A percentile compares a stretch with the other conserved stretches of the same genome.
Evolutionary conservation across 257 asterid species (phyloP).

Genomic region (Gentiana macrophylla): DNA sequence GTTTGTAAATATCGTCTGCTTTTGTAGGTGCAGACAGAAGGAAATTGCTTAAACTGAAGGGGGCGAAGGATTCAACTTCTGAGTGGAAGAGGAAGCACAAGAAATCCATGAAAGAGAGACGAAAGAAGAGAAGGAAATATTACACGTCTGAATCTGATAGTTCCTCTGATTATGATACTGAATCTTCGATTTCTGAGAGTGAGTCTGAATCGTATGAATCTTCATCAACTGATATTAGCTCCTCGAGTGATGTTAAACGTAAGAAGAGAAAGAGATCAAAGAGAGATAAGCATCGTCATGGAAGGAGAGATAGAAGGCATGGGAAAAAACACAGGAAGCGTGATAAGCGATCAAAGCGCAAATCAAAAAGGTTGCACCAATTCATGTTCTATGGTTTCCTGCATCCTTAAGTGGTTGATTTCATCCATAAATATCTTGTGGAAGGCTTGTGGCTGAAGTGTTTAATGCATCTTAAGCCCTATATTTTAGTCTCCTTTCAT

Average conservation of each 20-base stretch:
- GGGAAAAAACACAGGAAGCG: conserved; percentile 74
- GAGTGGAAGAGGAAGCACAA: conserved; percentile 70
- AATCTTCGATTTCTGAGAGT: conserved; percentile 77
- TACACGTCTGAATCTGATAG: conserved; percentile 83
- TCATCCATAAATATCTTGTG: neutral
- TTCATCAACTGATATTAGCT: conserved; percentile 73
- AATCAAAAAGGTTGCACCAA: conserved; percentile 50
- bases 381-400: neutral
- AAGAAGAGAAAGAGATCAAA: conserved; percentile 82
- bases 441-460: neutral
- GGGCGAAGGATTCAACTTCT: conserved; percentile 20
- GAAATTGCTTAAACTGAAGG: conserved; percentile 29
- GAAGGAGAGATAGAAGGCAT: conserved; percentile 61
- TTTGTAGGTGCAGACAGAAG: conserved; percentile 37
- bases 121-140: conserved; percentile 64
- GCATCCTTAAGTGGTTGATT: neutral
- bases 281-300: conserved; percentile 60
- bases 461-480: neutral
- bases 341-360: conserved; percentile 68
- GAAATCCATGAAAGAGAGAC: conserved; percentile 58
- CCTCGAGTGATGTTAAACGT: conserved; percentile 69
- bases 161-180: conserved; percentile 56
- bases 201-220: conserved; percentile 57
- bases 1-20: conserved; percentile 3
- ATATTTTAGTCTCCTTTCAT: neutral